Evolutionary conservation across 2,329 filamentous ascomycete genomes (phyloP).

Genomic region (Penicillium sp.): DNA sequence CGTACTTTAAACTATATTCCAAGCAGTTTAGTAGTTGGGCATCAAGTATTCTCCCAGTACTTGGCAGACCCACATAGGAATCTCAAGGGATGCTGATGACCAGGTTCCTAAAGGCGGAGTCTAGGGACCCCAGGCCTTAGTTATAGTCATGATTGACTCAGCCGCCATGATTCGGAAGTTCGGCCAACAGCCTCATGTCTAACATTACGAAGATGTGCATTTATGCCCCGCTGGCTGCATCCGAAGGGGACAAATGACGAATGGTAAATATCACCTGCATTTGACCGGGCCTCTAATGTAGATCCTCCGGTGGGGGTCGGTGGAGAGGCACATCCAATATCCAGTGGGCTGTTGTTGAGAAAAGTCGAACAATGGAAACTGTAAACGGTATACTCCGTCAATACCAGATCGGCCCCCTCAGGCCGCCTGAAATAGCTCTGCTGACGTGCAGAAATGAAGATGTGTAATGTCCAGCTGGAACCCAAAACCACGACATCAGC

Average conservation of each 20-base stretch:
- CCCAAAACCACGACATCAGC: not conserved
- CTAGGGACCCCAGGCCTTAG: not conserved
- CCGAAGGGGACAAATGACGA: not conserved
- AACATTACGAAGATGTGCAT: not conserved
- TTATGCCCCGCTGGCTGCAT: not conserved
- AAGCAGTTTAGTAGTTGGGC: not conserved
- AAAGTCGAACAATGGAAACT: not conserved
- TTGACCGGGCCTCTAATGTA: not conserved
- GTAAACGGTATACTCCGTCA: not conserved
- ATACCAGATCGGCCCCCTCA: not conserved
- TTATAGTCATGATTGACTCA: not conserved
- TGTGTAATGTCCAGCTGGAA: not conserved
- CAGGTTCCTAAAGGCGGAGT: not conserved
- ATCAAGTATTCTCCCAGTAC: not conserved
- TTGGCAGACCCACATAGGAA: not conserved
- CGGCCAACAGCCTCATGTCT: not conserved
- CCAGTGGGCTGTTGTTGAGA: conserved; percentile 6
- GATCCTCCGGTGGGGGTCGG: conserved; percentile 6
- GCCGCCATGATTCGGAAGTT: not conserved
- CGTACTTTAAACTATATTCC: not conserved
- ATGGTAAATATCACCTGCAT: conserved; percentile 1
- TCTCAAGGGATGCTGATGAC: not conserved
- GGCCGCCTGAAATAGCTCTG: not conserved
- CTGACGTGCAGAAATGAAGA: not conserved
- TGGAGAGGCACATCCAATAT: conserved; percentile 6